phyloP scores from a whole-genome alignment of 139 green algal genomes.

The Chlorokybus atmophyticus region DNA sequence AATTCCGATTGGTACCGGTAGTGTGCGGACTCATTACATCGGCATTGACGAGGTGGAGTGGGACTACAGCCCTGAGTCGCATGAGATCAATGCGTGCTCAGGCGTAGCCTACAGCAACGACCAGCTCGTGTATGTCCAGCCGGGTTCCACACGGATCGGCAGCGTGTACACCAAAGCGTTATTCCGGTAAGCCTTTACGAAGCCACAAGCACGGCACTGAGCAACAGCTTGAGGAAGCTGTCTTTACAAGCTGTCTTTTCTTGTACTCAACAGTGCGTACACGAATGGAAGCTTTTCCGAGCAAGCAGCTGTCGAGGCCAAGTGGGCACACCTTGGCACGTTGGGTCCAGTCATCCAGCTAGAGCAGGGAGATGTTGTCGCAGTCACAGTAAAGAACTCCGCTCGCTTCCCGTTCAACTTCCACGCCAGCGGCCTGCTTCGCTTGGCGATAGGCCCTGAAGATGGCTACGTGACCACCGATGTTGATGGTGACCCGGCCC shows the following conservation, averaged over 20 bases:
- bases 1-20: no score
- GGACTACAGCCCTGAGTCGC: constrained; percentile 41
- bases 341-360: not conserved
- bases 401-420: not conserved
- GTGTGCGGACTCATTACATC: constrained; percentile 30
- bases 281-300: not conserved
- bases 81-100: not conserved
- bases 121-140: not conserved
- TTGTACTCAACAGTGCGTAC: not conserved
- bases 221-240: no score
- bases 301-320: not conserved
- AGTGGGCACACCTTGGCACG: not conserved
- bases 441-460: no score
- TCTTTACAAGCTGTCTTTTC: no score
- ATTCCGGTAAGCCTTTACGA: constrained; percentile 18
- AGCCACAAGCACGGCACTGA: not conserved
- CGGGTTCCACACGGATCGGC: not conserved
- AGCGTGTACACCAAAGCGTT: constrained; percentile 34
- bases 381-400: not conserved
- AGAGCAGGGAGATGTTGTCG: not conserved
- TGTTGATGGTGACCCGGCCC: no score
- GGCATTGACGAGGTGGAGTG: constrained; percentile 32
- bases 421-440: not conserved
- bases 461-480: no score
- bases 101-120: not conserved